These are phyloP conservation scores for Trametes cubensis DNA, from an alignment of 768 basidiomycete species.

Conservation along the genomic window DNA sequence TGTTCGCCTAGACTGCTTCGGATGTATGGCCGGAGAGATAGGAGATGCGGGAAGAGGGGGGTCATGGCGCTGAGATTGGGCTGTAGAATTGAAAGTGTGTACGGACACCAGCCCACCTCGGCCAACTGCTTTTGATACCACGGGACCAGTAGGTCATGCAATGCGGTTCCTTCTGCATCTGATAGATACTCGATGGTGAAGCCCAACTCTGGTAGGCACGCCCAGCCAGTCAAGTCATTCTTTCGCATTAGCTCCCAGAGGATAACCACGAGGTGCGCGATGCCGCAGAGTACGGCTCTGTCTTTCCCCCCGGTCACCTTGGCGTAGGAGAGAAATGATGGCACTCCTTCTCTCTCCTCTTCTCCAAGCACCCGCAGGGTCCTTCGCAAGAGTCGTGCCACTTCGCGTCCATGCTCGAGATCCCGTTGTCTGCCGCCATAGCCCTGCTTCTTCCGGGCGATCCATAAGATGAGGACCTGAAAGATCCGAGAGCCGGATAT, in stretches of 20 bases:
- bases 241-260: background rate
- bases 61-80: background rate
- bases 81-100: background rate
- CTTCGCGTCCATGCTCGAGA: background rate
- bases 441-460: background rate
- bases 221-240: background rate
- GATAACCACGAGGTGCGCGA: background rate
- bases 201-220: background rate
- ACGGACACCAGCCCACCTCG: background rate
- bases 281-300: background rate
- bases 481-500: background rate
- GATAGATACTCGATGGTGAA: background rate
- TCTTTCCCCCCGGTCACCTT: background rate
- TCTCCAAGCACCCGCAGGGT: background rate
- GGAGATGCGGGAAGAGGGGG: background rate
- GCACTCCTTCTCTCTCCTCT: background rate
- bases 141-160: no score
- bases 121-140: background rate
- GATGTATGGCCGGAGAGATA: background rate
- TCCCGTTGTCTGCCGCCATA: background rate
- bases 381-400: background rate
- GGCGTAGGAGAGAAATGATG: background rate
- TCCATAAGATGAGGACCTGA: background rate
- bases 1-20: background rate
- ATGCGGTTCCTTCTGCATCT: background rate